Base-by-base conservation (phyloP, 1,139 yeast species). In the Yamadazyma membranifaciens region DNA sequence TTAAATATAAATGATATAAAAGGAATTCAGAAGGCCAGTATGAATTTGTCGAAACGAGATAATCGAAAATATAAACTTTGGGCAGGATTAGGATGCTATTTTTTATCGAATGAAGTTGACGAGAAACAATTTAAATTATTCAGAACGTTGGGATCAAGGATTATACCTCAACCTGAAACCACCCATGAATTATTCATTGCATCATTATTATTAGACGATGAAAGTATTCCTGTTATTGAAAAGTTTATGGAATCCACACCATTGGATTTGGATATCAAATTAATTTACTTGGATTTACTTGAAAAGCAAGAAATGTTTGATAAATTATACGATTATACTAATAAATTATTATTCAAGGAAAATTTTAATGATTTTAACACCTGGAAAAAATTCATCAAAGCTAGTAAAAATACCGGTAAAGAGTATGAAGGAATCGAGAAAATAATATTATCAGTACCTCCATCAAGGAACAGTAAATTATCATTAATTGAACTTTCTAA, bases 311-410 rank as follows among this genome's bases (percentile, higher is more conserved):
- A 7, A 20, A 7, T 6, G 5, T 20, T 20, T 20, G 37, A 60
- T 7, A 47, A 48, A 7, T 57, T 84, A n/a, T 60, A 51, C 41
- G 49, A 58, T 0, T 68, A 62, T 42, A 50, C 71, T 27, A 31
- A 51, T 2, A 44, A 55, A 1, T 62, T 75, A n/a, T 51, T 81
- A 9, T 62, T 72, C 25, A 63, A 62, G 2, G 63, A 69, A 31
- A 59, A 65, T 4, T 72, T 79, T 41, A 80, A 82, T 49, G 87
- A 81, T 54, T 81, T 73, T 61, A 73, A 78, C 47, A 72, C 83
- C 10, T 81, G 87, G 87, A 73, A 71, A 41, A 55, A 63, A 28
- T 62, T 75, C 42, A 68, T 82, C 24, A 57, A 62, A 36, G 67
- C 89, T 1, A 70, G 73, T 0, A 50, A 59, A 9, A 49, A 69